Evolutionary conservation across 768 basidiomycete genomes (phyloP).

Genomic region (Lentinula boryana): DNA sequence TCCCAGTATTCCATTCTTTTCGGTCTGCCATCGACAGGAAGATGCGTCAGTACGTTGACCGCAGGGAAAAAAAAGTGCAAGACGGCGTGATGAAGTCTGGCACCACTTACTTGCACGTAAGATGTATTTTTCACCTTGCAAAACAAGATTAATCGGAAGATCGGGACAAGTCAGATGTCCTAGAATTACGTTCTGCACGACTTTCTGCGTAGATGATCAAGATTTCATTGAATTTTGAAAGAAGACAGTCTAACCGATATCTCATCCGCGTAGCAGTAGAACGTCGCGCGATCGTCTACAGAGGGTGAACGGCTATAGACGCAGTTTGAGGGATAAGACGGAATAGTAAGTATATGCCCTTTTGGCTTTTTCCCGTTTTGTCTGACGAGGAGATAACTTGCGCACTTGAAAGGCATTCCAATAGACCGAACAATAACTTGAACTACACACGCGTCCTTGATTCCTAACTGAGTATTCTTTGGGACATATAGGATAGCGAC

Average conservation of each 20-base stretch:
- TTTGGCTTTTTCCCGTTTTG: too few relatives aligned
- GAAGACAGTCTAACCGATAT: neutral
- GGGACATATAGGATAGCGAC: neutral
- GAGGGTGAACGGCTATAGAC: neutral
- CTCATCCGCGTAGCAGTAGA: conserved; percentile 2
- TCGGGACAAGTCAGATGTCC: neutral
- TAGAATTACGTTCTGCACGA: neutral
- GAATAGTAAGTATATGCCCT: neutral
- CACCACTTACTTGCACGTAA: neutral
- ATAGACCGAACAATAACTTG: neutral
- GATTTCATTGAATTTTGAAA: too few relatives aligned
- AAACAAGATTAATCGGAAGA: neutral
- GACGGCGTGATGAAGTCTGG: too few relatives aligned
- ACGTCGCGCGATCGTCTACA: neutral
- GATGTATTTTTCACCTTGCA: neutral
- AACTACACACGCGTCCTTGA: neutral
- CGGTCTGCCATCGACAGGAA: neutral
- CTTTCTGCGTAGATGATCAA: neutral
- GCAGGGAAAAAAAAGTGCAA: neutral
- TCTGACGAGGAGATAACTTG: neutral
- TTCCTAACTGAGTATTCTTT: neutral
- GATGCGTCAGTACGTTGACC: neutral
- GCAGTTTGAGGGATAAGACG: too few relatives aligned
- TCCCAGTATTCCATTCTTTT: neutral
- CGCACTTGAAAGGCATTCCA: neutral